Base-by-base conservation (phyloP, 148 eudicot genomes). In the Suaeda aralocaspica region DNA sequence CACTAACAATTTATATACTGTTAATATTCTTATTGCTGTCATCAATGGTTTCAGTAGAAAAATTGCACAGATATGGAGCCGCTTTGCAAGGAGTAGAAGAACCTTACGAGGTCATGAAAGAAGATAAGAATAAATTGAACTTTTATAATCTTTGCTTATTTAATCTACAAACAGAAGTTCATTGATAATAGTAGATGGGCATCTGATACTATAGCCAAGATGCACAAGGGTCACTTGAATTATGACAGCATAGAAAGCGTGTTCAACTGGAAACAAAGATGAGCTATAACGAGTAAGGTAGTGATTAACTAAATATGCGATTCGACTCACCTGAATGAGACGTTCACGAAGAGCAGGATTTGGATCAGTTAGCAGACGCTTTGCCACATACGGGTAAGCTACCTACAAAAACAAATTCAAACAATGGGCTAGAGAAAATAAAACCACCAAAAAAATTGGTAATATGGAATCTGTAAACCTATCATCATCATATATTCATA, bases 321-420 rank as follows among this genome's bases (percentile, higher is more conserved):
- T 30, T 6, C 18, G 16, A 77, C 72, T 75, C 70, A 94, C 98
- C 92, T 94, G 98, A 74, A 94, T 80, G 64, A 94, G 92, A 62
- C 98, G 97, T 76, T 84, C 91, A 50, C 98, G 96, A 69, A 94
- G 88, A 78, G 98, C 95, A 45, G 97, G 98, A 64, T 94, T 89
- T 59, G 98, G 98, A 81, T 94, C 98, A 22, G 98, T 94, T 64
- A 94, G 85, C 48, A 94, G 97, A 70, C 98, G 96, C 78, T 94
- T 94, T 51, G 98, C 98, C 26, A 94, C 77, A 77, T 94, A 94
- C 22, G 98, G 98, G 82, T 94, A 94, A 70, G 98, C 98, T 67
- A 94, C 98, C 98, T 94, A 72, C 49, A 46, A 59, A 73, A 56
- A 62, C 31, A 16, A 34, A 63, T 58, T 11, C 55, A 31, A 62